Evolutionary conservation across 1,284 basidiomycete species (phyloP).

Genomic region (Tylopilus sp.): DNA sequence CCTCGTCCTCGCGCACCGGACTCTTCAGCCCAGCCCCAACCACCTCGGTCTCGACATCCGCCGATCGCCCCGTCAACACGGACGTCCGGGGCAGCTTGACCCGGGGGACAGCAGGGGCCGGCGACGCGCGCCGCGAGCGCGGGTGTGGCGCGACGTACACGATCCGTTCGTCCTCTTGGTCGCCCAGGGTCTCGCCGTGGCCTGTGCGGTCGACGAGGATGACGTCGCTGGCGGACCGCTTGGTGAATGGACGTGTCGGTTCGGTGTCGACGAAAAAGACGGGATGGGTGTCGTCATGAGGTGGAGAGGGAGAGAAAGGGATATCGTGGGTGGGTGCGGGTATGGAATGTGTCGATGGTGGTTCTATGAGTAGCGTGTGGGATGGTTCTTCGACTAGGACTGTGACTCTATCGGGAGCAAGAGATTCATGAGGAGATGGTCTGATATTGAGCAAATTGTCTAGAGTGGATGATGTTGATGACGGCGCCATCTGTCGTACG

Average conservation of each 20-base stretch:
- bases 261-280: slow-evolving; percentile 45
- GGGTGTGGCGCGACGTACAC: slow-evolving; percentile 64
- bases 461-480: neutral
- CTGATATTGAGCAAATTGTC: neutral
- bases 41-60: no score
- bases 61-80: slow-evolving; percentile 38
- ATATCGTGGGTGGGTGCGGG: neutral
- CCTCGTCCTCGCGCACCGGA: slow-evolving; percentile 11
- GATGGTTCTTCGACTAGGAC: neutral
- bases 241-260: slow-evolving; percentile 28
- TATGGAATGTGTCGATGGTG: neutral
- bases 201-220: slow-evolving; percentile 27
- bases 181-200: slow-evolving; percentile 25
- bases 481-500: neutral
- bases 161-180: slow-evolving; percentile 52
- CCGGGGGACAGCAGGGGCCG: slow-evolving; percentile 14
- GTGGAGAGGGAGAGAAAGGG: neutral
- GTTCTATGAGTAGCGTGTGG: neutral
- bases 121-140: slow-evolving; percentile 27
- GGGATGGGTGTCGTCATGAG: neutral
- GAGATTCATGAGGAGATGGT: slow-evolving; percentile 2
- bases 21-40: neutral
- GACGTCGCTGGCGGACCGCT: slow-evolving; percentile 19
- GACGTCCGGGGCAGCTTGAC: slow-evolving; percentile 29
- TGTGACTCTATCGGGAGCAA: neutral